These are phyloP conservation scores for Quercus tomentella DNA, from an alignment of 331 rosid genomes.

Conservation along the genomic window DNA sequence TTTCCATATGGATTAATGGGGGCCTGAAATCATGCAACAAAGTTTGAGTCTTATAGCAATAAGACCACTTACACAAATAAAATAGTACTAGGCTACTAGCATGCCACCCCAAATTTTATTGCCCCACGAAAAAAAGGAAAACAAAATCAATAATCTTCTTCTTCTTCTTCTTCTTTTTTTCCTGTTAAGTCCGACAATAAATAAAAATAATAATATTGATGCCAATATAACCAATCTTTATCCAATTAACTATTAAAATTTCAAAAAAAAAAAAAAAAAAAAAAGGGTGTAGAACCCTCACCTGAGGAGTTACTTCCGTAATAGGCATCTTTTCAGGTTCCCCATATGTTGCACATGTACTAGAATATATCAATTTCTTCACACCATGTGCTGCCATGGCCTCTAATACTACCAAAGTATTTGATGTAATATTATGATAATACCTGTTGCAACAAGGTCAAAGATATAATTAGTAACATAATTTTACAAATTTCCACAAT, in stretches of 20 bases:
- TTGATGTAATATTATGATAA: slow-evolving; percentile 96
- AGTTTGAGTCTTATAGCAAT: neutral
- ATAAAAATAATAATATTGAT: neutral
- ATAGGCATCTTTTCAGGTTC: slow-evolving; percentile 98
- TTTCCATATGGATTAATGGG: slow-evolving; percentile 99
- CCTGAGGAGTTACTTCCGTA: slow-evolving; percentile 90
- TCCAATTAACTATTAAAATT: neutral
- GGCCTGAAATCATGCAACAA: slow-evolving; percentile 35
- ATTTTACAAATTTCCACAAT: neutral
- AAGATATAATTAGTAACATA: neutral
- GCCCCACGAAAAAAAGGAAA: neutral
- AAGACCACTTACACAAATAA: neutral
- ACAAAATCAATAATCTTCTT: neutral
- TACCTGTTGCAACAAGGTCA: slow-evolving; percentile 48
- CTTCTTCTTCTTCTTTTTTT: neutral
- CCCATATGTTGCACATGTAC: slow-evolving; percentile 98
- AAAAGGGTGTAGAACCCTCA: slow-evolving; percentile 6
- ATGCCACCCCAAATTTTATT: neutral
- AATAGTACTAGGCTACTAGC: neutral
- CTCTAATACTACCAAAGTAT: slow-evolving; percentile 85
- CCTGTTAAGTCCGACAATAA: neutral
- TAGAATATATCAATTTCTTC: slow-evolving; percentile 82
- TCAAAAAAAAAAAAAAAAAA: neutral
- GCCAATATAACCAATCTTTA: neutral
- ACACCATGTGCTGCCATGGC: slow-evolving; percentile 79